Evolutionary conservation across 2,329 filamentous ascomycete genomes (phyloP), one percentile per base, ranked within the genome.

Genomic region (Trichoderma endophyticum): DNA sequence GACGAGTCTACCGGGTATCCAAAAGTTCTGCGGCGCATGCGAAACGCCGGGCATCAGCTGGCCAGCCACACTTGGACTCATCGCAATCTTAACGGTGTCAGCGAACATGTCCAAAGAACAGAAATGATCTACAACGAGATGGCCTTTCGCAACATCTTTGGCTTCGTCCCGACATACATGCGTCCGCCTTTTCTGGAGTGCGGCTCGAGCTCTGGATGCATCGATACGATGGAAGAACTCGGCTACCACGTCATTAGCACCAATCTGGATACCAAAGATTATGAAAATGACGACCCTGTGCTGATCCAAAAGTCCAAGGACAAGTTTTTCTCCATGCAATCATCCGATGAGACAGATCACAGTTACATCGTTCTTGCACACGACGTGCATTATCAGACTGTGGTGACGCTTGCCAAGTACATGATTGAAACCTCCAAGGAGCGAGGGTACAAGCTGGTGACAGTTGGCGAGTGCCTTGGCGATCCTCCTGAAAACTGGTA

Each of bases 211-310:
- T 83, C 82, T n/a, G 84, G 81, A 24, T 85, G 84, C 73, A 76
- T 80, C 56, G 73, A 75, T 4, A 76, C 81, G 34, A 75, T 85
- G 75, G 77, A 74, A 3, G 74, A 75, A 28, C 77, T 89, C 32
- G 86, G 85, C 54, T 90, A 90, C 78, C 87, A 89, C 76, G 78
- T 89, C 73, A 82, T 86, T 72, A 87, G 86, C 76, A 87, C 86
- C 75, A 86, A 89, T 76, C 79, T 90, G 14, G 88, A 91, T 77
- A 90, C 89, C 18, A 86, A 89, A 73, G 89, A 90, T 79, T 90
- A 88, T 76, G 81, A 87, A 75, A 85, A 88, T 75, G 82, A 85
- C 71, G 80, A 80, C 9, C 82, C 86, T 2, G 79, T 84, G 56
- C 82, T 84, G 73, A 88, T 89, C 74, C 80, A 83, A 72, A 77